Percentiles rank a stretch among this genome's conserved stretches.
Conservation (phyloP, 345 rosid species). For the Luvunga scandens region DNA sequence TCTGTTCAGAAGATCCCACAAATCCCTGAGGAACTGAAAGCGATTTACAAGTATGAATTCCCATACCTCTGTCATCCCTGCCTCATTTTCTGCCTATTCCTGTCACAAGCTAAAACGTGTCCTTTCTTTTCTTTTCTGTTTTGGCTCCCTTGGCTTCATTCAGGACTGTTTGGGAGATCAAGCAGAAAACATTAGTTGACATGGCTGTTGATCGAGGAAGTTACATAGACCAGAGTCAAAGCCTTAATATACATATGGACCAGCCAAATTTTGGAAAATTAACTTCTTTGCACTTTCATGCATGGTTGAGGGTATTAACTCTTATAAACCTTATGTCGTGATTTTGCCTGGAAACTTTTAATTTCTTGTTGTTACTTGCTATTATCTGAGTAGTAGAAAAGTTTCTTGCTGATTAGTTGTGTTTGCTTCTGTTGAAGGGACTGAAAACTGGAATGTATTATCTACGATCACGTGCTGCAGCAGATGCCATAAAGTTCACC, state of each 20-base stretch:
- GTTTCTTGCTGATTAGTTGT: not conserved
- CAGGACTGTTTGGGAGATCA: conserved; percentile 99
- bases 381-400: not conserved
- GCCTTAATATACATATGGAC: conserved; percentile 91
- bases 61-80: not conserved
- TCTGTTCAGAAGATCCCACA: conserved; percentile 71
- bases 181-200: conserved; percentile 82
- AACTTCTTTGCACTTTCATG: conserved; percentile 78
- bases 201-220: conserved; percentile 97
- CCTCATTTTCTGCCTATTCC: not conserved
- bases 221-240: conserved; percentile 91
- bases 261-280: conserved; percentile 85
- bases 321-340: not conserved
- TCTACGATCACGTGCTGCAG: conserved; percentile 90
- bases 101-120: not conserved
- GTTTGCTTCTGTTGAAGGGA: conserved; percentile 43
- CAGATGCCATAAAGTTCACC: conserved; percentile 95
- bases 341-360: not conserved
- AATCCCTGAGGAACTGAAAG: conserved; percentile 67
- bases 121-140: not conserved
- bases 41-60: conserved; percentile 63
- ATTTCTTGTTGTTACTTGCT: not conserved
- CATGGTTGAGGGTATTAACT: conserved; percentile 75
- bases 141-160: not conserved
- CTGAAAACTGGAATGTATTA: conserved; percentile 94